Evolutionary conservation across 768 basidiomycete genomes (phyloP).

Genomic region (Scleroderma citrinum): DNA sequence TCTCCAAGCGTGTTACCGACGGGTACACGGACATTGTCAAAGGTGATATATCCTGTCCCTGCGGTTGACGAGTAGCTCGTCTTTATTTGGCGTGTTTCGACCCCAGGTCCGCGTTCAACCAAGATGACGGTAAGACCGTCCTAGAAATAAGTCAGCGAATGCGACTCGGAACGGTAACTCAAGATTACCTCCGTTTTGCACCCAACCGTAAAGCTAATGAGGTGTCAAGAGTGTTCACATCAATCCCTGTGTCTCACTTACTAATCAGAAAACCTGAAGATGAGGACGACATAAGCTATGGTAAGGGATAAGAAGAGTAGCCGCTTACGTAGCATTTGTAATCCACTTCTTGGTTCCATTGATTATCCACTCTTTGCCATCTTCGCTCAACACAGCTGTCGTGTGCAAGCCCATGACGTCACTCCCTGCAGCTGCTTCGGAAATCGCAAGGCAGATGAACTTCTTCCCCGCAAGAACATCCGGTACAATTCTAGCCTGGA

Average conservation of each 20-base stretch:
- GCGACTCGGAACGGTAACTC: slow-evolving; percentile 11
- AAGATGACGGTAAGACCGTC: slow-evolving; percentile 61
- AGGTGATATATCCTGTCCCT: slow-evolving; percentile 80
- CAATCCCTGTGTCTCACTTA: slow-evolving; percentile 11
- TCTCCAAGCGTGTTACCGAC: slow-evolving; percentile 75
- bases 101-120: slow-evolving; percentile 56
- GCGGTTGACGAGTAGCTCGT: slow-evolving; percentile 85
- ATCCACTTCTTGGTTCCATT: slow-evolving; percentile 77
- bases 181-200: slow-evolving; percentile 45
- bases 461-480: slow-evolving; percentile 59
- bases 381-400: slow-evolving; percentile 54
- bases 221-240: slow-evolving; percentile 2
- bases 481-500: slow-evolving; percentile 43
- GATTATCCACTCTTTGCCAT: slow-evolving; percentile 64
- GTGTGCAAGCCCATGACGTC: slow-evolving; percentile 64
- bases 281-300: neutral
- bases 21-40: slow-evolving; percentile 82
- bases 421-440: slow-evolving; percentile 68
- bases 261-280: slow-evolving; percentile 40
- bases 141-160: slow-evolving; percentile 23
- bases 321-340: slow-evolving; percentile 47
- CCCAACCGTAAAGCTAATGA: slow-evolving; percentile 53
- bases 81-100: slow-evolving; percentile 66
- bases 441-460: slow-evolving; percentile 69
- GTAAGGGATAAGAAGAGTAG: neutral